Percentiles rank a stretch among this genome's conserved stretches.
These are phyloP conservation scores for Alternaria tenuissima DNA, from an alignment of 2,329 filamentous ascomycete genomes.

Conservation along the genomic window DNA sequence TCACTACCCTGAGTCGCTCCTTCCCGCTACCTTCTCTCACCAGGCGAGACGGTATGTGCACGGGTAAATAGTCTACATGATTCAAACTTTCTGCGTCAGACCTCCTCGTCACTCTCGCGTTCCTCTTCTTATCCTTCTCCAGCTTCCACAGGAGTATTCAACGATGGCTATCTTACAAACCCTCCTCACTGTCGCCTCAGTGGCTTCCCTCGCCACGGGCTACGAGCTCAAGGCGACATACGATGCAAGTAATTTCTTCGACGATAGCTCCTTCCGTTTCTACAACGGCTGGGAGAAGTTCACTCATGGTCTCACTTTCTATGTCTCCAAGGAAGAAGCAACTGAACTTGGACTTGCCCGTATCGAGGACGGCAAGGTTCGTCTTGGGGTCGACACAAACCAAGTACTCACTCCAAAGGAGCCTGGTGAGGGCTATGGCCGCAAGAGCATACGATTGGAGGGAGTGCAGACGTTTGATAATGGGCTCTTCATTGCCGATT, in stretches of 20 bases:
- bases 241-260: constrained; percentile 31
- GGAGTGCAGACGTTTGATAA: constrained; percentile 30
- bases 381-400: constrained; percentile 33
- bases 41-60: neutral
- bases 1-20: neutral
- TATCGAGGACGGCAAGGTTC: constrained; percentile 24
- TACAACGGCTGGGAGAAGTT: constrained; percentile 18
- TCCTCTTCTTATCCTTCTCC: neutral
- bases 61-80: neutral
- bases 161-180: constrained; percentile 7
- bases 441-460: constrained; percentile 36
- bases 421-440: constrained; percentile 19
- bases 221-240: constrained; percentile 28
- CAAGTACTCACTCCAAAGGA: neutral
- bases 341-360: constrained; percentile 24
- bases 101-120: neutral
- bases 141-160: neutral
- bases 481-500: constrained; percentile 40
- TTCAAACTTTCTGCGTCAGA: neutral
- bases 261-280: constrained; percentile 24
- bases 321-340: constrained; percentile 29
- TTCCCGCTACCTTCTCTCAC: neutral
- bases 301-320: constrained; percentile 32
- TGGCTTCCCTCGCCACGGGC: constrained; percentile 1
- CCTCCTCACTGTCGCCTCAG: constrained; percentile 1